Evolutionary conservation across 495 filamentous ascomycete genomes (phyloP), one percentile per base, ranked within the genome.

Genomic region (Aspergillus carlsbadensis): DNA sequence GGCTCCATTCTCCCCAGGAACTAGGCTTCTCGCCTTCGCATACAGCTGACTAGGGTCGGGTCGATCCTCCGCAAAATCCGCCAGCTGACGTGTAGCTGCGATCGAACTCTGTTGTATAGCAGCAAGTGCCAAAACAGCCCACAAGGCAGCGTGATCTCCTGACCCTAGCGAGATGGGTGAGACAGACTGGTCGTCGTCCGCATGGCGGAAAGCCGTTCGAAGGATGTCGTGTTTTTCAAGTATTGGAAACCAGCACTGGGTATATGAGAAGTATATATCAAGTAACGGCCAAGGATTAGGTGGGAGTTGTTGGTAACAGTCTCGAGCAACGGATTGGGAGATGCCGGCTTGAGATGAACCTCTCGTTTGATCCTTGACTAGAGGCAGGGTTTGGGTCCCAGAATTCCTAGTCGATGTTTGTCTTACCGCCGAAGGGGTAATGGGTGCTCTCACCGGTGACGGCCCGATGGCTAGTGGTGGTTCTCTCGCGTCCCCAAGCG

Each of bases 231-330:
- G 82, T 61, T 88, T 89, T 56, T 89, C 85, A 18, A 85, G 71
- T 44, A 91, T 87, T 6, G 87, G 87, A 33, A 90, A 80, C 87
- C 87, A 91, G 26, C 78, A 81, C 65, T 89, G 84, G 0, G 87
- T 90, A 58, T 87, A 88, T 10, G 86, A 83, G 61, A 89, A 89
- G 65, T 88, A 89, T 4, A 88, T 78, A 55, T 91, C 85, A 26
- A 91, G 72, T 6, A 91, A 73, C 68, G 86, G 44, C 78, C 71
- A 70, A 69, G 82, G 58, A 68, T 78, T 68, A 64, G 77, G 43
- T 57, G 78, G 53, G 61, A 76, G 64, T 70, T 73, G 60, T 66
- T 74, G 44, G 17, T 59, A 41, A 18, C 26, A 14, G 10, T 54
- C 37, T 33, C 20, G 20, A 51, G 46, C 24, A 6, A 29, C 14